A percentile compares a stretch with the other conserved stretches of the same genome.
phyloP scores from a whole-genome alignment of 768 basidiomycete species.

The Mycena chlorophos region DNA sequence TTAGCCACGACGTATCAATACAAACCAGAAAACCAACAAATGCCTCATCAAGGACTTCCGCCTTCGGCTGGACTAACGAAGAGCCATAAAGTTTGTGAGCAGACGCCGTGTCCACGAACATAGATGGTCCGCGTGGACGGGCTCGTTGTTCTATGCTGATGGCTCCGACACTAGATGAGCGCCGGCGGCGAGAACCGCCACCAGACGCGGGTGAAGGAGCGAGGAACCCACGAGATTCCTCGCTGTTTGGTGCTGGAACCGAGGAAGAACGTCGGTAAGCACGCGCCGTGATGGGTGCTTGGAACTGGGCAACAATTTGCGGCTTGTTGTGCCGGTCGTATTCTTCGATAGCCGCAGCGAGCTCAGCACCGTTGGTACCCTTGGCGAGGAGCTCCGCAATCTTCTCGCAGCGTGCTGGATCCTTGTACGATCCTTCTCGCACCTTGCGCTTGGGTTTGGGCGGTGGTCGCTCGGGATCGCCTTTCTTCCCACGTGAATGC shows the following conservation, averaged over 20 bases:
- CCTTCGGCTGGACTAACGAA: constrained; percentile 34
- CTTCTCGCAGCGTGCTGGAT: constrained; percentile 62
- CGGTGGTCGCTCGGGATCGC: constrained; percentile 28
- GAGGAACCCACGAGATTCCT: constrained; percentile 38
- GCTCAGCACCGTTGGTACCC: constrained; percentile 55
- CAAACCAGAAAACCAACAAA: constrained; percentile 45
- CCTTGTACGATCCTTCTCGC: constrained; percentile 63
- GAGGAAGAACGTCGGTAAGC: constrained; percentile 71
- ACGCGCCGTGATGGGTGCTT: constrained; percentile 71
- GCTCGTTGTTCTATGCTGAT: constrained; percentile 14
- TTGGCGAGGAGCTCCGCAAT: constrained; percentile 64
- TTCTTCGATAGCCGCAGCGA: constrained; percentile 55
- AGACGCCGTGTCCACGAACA: constrained; percentile 30
- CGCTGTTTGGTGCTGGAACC: constrained; percentile 48
- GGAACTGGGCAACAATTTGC: constrained; percentile 69
- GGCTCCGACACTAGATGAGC: constrained; percentile 35
- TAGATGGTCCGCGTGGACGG: constrained; percentile 17
- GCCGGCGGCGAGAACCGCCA: constrained; percentile 23
- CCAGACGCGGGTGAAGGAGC: constrained; percentile 23
- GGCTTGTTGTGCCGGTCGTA: constrained; percentile 56
- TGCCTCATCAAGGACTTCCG: constrained; percentile 38
- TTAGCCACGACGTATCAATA: not conserved
- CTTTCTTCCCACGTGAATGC: constrained; percentile 46
- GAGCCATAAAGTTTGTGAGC: constrained; percentile 36
- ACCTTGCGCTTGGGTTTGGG: constrained; percentile 49